Evolutionary conservation across 306 rosid species (phyloP).

Genomic region (Parietaria judaica): DNA sequence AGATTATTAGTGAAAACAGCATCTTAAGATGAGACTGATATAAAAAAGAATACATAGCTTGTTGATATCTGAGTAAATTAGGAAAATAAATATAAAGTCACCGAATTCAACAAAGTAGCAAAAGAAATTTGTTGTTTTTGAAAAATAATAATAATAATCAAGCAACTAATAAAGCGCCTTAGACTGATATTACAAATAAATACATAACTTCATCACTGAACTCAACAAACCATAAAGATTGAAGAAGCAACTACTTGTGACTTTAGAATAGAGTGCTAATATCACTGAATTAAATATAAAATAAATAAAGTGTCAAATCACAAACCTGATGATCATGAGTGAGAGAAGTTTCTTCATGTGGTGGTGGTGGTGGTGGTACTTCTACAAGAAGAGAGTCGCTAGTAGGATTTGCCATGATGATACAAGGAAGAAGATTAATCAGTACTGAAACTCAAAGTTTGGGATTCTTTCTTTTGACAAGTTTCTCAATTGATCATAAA

Average conservation of each 20-base stretch:
- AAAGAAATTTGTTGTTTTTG: too few relatives aligned
- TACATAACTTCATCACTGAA: not conserved
- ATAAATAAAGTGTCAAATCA: not conserved
- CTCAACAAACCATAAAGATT: not conserved
- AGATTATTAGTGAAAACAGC: too few relatives aligned
- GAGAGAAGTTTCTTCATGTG: constrained; percentile 34
- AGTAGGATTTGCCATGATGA: constrained; percentile 43
- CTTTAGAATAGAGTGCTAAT: not conserved
- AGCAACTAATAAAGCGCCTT: too few relatives aligned
- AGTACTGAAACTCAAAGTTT: constrained; percentile 16
- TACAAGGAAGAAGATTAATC: constrained; percentile 4
- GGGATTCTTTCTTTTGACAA: constrained; percentile 17
- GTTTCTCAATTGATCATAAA: not conserved
- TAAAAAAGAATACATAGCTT: too few relatives aligned
- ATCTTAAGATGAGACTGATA: too few relatives aligned
- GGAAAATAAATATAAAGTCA: too few relatives aligned
- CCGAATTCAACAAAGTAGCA: too few relatives aligned
- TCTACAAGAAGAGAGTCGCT: constrained; percentile 5
- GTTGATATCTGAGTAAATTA: too few relatives aligned
- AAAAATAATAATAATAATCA: not conserved
- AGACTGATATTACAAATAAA: not conserved
- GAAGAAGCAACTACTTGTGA: constrained; percentile 1
- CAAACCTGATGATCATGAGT: constrained; percentile 38
- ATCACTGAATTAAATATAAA: too few relatives aligned
- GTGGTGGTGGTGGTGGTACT: too few relatives aligned